Evolutionary conservation across 2,329 filamentous ascomycete species (phyloP).

Genomic region (Colletotrichum sojae): DNA sequence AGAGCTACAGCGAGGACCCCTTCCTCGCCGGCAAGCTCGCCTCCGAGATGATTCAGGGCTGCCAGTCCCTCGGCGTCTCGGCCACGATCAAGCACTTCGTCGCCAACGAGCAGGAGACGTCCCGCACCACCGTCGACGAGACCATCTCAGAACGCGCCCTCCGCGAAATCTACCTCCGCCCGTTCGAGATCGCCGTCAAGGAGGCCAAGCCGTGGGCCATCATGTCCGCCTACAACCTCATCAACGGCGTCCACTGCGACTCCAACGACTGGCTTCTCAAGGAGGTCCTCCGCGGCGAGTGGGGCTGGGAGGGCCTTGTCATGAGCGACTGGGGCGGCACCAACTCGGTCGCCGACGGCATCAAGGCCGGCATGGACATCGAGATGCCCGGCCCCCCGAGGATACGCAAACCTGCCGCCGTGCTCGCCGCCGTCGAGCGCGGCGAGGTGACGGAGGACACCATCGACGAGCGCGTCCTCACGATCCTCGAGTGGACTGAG

Average conservation of each 20-base stretch:
- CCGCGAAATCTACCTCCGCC: constrained; percentile 50
- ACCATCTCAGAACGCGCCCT: constrained; percentile 47
- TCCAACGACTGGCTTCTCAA: constrained; percentile 67
- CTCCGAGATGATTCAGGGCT: constrained; percentile 76
- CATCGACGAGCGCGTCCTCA: constrained; percentile 48
- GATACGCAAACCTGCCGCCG: constrained; percentile 44
- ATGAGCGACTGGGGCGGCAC: constrained; percentile 82
- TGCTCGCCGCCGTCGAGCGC: constrained; percentile 44
- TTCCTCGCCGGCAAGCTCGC: constrained; percentile 76
- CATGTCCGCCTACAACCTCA: constrained; percentile 50
- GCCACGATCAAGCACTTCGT: constrained; percentile 69
- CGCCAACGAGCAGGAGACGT: constrained; percentile 49
- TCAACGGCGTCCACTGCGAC: constrained; percentile 64
- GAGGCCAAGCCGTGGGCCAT: constrained; percentile 47
- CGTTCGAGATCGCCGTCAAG: constrained; percentile 48
- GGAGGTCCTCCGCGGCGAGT: constrained; percentile 80
- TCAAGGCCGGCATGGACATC: constrained; percentile 81
- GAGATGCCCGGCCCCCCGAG: constrained; percentile 68
- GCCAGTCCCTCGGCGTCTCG: constrained; percentile 78
- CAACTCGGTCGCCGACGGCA: constrained; percentile 78
- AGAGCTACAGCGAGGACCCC: constrained; percentile 74
- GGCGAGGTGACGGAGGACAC: constrained; percentile 43
- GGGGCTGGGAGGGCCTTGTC: constrained; percentile 83
- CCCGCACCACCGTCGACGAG: constrained; percentile 55
- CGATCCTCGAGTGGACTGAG: constrained; percentile 48